Conservation (phyloP, 441 rosid genomes). For the Populus hybrid region DNA sequence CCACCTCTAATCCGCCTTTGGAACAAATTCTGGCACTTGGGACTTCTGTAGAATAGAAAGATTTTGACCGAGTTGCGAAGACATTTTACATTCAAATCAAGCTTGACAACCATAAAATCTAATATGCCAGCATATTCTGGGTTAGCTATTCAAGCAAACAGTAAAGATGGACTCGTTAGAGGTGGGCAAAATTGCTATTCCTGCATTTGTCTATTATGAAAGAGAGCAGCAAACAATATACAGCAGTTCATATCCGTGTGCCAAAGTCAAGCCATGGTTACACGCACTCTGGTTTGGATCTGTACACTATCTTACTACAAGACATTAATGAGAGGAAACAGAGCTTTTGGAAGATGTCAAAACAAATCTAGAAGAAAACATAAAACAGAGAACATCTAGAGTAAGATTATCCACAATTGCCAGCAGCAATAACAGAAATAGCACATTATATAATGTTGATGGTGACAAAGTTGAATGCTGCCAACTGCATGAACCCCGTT, state of each 20-base stretch:
- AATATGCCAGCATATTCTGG: neutral
- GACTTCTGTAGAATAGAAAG: neutral
- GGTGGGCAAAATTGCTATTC: neutral
- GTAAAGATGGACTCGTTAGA: neutral
- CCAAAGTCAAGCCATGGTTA: neutral
- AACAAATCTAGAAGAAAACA: neutral
- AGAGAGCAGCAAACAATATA: neutral
- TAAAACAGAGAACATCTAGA: neutral
- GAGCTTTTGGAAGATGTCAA: neutral
- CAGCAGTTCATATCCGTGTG: neutral
- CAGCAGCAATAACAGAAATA: too few species aligned
- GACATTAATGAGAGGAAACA: neutral
- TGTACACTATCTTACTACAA: too few species aligned
- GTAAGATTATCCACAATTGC: neutral
- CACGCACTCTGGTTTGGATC: neutral
- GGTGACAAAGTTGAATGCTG: too few species aligned
- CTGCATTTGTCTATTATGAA: neutral
- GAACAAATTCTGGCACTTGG: neutral
- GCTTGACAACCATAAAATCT: neutral
- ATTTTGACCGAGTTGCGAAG: neutral
- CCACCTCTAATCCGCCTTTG: neutral
- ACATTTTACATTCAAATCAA: neutral
- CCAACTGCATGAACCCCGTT: neutral
- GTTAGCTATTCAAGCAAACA: neutral
- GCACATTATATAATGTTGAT: too few species aligned